Conservation (phyloP, 2,329 filamentous ascomycete species). For the Colletotrichum scovillei region DNA sequence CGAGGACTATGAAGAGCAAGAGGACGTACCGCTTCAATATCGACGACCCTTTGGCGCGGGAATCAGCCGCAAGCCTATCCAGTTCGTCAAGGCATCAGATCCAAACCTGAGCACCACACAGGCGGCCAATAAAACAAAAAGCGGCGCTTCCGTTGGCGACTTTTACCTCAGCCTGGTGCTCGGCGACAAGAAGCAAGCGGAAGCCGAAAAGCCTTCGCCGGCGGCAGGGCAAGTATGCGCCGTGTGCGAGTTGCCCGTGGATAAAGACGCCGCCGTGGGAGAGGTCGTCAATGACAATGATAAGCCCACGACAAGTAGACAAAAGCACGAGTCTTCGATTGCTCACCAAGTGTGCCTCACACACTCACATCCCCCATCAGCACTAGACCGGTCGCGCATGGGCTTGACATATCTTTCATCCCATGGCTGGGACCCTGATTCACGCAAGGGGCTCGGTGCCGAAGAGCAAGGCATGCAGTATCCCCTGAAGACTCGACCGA, state of each 20-base stretch:
- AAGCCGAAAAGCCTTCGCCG: background rate
- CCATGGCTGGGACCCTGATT: slow-evolving; percentile 81
- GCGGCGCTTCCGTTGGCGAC: slow-evolving; percentile 58
- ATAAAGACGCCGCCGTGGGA: slow-evolving; percentile 34
- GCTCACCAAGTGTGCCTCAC: slow-evolving; percentile 77
- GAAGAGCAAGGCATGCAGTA: slow-evolving; percentile 78
- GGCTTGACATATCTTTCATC: slow-evolving; percentile 74
- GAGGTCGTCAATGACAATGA: slow-evolving; percentile 37
- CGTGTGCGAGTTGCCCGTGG: slow-evolving; percentile 50
- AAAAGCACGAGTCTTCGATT: slow-evolving; percentile 69
- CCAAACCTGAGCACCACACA: slow-evolving; percentile 45
- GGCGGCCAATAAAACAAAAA: slow-evolving; percentile 40
- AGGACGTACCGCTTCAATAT: slow-evolving; percentile 64
- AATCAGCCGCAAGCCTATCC: slow-evolving; percentile 63
- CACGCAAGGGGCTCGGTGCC: slow-evolving; percentile 77
- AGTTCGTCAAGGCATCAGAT: slow-evolving; percentile 67
- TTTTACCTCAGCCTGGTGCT: slow-evolving; percentile 76
- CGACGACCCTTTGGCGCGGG: slow-evolving; percentile 67
- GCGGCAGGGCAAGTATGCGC: slow-evolving; percentile 41
- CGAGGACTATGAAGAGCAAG: slow-evolving; percentile 48
- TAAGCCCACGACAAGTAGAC: slow-evolving; percentile 35
- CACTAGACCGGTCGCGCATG: slow-evolving; percentile 76
- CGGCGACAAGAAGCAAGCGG: slow-evolving; percentile 40
- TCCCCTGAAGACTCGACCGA: slow-evolving; percentile 78
- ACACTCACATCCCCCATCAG: slow-evolving; percentile 79